phyloP scores from a whole-genome alignment of 2,329 filamentous ascomycete species.

The Gremmenia infestans region DNA sequence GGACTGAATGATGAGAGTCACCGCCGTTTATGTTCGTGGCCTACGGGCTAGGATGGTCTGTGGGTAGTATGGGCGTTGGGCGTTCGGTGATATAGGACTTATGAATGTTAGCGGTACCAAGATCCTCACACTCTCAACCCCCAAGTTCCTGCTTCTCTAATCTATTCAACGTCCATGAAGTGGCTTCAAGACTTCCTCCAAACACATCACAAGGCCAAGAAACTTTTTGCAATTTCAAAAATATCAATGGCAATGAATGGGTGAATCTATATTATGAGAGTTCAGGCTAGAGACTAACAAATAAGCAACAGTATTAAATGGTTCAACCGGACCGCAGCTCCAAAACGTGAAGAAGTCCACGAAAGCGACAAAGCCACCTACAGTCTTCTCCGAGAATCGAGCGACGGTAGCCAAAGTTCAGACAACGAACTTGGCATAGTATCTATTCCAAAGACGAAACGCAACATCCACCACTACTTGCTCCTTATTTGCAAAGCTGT shows the following conservation, averaged over 20 bases:
- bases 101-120: no score
- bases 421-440: background rate
- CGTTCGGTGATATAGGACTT: no score
- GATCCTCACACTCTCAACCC: no score
- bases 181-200: background rate
- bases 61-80: no score
- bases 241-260: background rate
- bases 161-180: background rate
- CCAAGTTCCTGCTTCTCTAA: no score
- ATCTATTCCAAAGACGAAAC: background rate
- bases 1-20: no score
- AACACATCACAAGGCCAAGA: background rate
- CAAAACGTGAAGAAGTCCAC: background rate
- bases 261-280: background rate
- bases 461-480: background rate
- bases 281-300: background rate
- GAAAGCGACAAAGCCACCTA: background rate
- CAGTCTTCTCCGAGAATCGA: conserved; percentile 4
- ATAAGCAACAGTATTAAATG: background rate
- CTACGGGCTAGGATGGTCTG: no score
- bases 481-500: background rate
- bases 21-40: no score
- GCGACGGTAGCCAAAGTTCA: background rate
- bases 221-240: background rate
- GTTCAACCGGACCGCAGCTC: background rate